Evolutionary conservation across 352 stramenopile species (phyloP).

Genomic region (Phytophthora tentaculata): DNA sequence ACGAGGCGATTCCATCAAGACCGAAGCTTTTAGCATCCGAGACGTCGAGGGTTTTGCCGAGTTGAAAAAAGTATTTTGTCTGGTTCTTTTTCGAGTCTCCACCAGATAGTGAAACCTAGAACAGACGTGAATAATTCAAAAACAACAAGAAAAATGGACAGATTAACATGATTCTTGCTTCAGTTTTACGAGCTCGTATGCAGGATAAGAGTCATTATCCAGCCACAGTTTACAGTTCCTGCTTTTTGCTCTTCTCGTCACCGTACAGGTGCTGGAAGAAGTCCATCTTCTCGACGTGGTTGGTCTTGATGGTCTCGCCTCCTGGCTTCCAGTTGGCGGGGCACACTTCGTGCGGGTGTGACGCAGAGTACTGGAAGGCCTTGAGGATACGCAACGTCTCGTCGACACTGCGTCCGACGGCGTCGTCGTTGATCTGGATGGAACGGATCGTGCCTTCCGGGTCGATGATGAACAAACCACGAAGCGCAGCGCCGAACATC

Average conservation of each 20-base stretch:
- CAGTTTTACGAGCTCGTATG: background rate
- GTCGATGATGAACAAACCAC: constrained; percentile 88
- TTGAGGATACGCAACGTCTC: constrained; percentile 88
- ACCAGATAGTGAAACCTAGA: constrained; percentile 15
- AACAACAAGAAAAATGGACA: constrained; percentile 1
- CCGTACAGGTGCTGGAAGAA: constrained; percentile 88
- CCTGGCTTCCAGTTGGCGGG: constrained; percentile 88
- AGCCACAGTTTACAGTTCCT: constrained; percentile 41
- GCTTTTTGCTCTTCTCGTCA: constrained; percentile 60
- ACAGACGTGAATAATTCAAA: constrained; percentile 32
- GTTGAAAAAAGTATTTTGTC: constrained; percentile 29
- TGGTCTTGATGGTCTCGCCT: constrained; percentile 84
- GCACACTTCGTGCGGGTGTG: constrained; percentile 85
- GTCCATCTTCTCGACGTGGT: constrained; percentile 85
- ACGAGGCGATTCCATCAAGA: background rate
- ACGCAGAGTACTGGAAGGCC: constrained; percentile 80
- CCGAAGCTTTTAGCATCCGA: constrained; percentile 4
- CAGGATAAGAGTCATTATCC: background rate
- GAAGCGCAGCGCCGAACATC: constrained; percentile 77
- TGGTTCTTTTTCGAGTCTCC: constrained; percentile 8
- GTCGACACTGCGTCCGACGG: constrained; percentile 81
- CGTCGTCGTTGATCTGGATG: constrained; percentile 88
- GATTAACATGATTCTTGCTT: background rate
- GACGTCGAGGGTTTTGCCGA: constrained; percentile 3
- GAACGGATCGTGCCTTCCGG: constrained; percentile 81